Percentiles rank a stretch among this genome's conserved stretches.
phyloP scores from a whole-genome alignment of 2,329 filamentous ascomycete genomes.

The Cladophialophora yegresii region DNA sequence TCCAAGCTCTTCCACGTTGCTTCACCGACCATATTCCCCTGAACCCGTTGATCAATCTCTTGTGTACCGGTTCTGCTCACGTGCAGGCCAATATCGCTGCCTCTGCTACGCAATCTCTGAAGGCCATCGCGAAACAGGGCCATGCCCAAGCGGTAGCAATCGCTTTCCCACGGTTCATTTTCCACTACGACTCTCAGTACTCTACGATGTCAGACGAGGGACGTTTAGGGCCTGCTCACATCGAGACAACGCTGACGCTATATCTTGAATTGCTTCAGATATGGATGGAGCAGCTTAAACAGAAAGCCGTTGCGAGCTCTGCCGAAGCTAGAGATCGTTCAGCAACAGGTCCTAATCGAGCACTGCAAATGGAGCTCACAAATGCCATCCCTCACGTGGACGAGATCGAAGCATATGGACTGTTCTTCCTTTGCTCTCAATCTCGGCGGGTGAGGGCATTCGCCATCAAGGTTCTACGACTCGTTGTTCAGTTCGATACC shows the following conservation, averaged over 20 bases:
- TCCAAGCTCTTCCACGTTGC: constrained; percentile 93
- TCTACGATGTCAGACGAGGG: constrained; percentile 97
- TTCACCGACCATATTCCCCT: constrained; percentile 88
- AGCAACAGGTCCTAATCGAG: constrained; percentile 48
- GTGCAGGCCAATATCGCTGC: constrained; percentile 88
- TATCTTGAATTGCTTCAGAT: constrained; percentile 94
- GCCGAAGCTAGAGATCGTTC: constrained; percentile 62
- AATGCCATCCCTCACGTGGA: constrained; percentile 91
- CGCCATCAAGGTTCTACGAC: constrained; percentile 84
- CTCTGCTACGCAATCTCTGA: constrained; percentile 88
- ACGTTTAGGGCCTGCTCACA: constrained; percentile 90
- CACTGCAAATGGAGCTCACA: constrained; percentile 78
- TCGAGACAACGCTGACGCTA: constrained; percentile 86
- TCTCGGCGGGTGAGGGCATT: constrained; percentile 85
- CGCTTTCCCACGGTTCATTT: constrained; percentile 95
- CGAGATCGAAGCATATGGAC: constrained; percentile 90
- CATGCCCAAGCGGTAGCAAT: constrained; percentile 95
- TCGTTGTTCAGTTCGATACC: constrained; percentile 91
- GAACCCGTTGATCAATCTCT: constrained; percentile 86
- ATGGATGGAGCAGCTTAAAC: constrained; percentile 95
- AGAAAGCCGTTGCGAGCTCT: constrained; percentile 74
- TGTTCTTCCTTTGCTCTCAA: constrained; percentile 97
- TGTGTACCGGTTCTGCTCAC: constrained; percentile 96
- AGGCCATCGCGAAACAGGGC: constrained; percentile 89
- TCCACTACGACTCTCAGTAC: constrained; percentile 96